These are phyloP conservation scores for Lenzites betulinus DNA, from an alignment of 768 basidiomycete species.

Conservation along the genomic window DNA sequence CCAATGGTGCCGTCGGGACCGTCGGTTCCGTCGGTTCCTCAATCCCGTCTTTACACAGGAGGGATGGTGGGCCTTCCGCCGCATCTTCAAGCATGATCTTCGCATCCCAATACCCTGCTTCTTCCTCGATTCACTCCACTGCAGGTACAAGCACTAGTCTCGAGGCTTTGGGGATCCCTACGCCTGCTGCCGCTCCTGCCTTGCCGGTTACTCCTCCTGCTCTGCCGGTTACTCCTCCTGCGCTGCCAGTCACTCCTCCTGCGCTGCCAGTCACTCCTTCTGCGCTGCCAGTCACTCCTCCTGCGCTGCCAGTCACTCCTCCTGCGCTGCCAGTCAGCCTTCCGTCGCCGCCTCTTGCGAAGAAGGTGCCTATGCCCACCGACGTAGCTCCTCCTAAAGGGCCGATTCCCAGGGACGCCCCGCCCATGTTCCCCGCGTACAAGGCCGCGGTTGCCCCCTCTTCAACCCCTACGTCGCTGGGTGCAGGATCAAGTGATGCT, in stretches of 20 bases:
- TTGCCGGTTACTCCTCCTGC: neutral
- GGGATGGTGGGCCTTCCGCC: neutral
- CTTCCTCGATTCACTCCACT: neutral
- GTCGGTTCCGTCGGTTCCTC: neutral
- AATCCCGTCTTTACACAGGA: neutral
- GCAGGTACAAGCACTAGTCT: neutral
- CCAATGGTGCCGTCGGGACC: neutral
- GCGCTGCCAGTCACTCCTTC: neutral
- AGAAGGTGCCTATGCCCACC: neutral
- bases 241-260: neutral
- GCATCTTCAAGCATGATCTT: neutral
- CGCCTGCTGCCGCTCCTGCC: neutral
- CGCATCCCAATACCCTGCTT: neutral
- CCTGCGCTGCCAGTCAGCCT: slow-evolving; percentile 18
- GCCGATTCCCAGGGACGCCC: slow-evolving; percentile 2
- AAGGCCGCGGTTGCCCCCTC: slow-evolving; percentile 5
- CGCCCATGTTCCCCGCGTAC: slow-evolving; percentile 9
- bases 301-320: slow-evolving; percentile 19
- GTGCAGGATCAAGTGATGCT: neutral
- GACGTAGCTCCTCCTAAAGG: neutral
- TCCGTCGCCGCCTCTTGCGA: slow-evolving; percentile 18
- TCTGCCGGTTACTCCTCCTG: neutral
- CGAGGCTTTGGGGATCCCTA: neutral
- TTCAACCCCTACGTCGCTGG: neutral
- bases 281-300: slow-evolving; percentile 20